Evolutionary conservation across 805 yeast species (phyloP).

Genomic region (Candida anglica): DNA sequence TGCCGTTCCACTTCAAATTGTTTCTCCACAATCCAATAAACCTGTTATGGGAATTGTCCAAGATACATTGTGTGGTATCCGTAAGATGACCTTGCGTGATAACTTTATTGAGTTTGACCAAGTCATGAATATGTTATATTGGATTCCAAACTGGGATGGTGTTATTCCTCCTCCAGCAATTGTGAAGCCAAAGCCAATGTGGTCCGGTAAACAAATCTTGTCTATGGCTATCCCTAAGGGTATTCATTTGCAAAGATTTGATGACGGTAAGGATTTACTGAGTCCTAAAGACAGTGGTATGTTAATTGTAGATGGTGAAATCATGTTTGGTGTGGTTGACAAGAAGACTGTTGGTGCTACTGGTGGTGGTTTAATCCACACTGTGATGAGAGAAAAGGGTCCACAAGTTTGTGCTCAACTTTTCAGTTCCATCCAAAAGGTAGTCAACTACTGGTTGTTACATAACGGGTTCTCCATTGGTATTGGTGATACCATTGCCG

Average conservation of each 20-base stretch:
- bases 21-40: slow-evolving; percentile 96
- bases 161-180: slow-evolving; percentile 94
- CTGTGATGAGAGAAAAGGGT: slow-evolving; percentile 97
- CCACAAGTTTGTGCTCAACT: slow-evolving; percentile 84
- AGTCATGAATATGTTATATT: slow-evolving; percentile 92
- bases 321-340: slow-evolving; percentile 96
- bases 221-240: slow-evolving; percentile 95
- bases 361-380: slow-evolving; percentile 96
- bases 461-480: slow-evolving; percentile 98
- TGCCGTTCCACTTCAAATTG: slow-evolving; percentile 97
- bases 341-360: slow-evolving; percentile 98
- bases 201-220: slow-evolving; percentile 96
- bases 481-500: slow-evolving; percentile 99
- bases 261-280: slow-evolving; percentile 76
- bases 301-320: slow-evolving; percentile 92
- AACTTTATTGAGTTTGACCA: slow-evolving; percentile 84
- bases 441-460: slow-evolving; percentile 92
- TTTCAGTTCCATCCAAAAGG: slow-evolving; percentile 90
- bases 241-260: slow-evolving; percentile 89
- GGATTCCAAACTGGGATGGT: slow-evolving; percentile 99
- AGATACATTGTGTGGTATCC: slow-evolving; percentile 95
- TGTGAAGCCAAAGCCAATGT: slow-evolving; percentile 88
- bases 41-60: slow-evolving; percentile 99
- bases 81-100: slow-evolving; percentile 93
- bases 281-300: slow-evolving; percentile 94